Evolutionary conservation across 192 early-diverging fungal genomes (phyloP).

Genomic region (Thamnidium elegans): DNA sequence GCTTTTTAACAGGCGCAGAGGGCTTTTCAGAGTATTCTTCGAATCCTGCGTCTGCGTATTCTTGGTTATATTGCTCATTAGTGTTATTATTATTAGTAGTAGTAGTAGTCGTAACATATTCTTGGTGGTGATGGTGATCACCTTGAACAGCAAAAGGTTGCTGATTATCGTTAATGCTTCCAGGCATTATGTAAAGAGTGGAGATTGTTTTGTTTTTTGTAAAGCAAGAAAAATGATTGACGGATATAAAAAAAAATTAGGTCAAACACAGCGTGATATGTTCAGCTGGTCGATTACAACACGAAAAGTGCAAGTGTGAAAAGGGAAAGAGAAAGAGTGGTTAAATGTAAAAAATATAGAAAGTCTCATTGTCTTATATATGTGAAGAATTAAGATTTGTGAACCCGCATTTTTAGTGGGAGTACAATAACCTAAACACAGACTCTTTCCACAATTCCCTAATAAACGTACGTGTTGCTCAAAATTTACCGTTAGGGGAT

Average conservation of each 20-base stretch:
- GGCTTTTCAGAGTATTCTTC: constrained; percentile 45
- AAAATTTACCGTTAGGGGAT: background rate
- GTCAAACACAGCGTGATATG: constrained; percentile 1
- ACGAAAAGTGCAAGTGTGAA: too few relatives aligned
- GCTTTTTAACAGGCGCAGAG: constrained; percentile 33
- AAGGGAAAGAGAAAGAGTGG: too few relatives aligned
- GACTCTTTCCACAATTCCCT: too few relatives aligned
- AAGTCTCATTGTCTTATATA: too few relatives aligned
- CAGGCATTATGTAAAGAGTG: constrained; percentile 24
- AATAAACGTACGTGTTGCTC: too few relatives aligned
- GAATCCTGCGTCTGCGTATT: constrained; percentile 3
- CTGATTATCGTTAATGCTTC: constrained; percentile 14
- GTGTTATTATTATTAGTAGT: too few relatives aligned
- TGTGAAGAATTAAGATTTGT: too few relatives aligned
- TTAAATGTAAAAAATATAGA: too few relatives aligned
- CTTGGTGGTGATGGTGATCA: constrained; percentile 21
- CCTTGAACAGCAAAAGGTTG: background rate
- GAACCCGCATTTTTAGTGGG: too few relatives aligned
- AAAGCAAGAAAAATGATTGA: too few relatives aligned
- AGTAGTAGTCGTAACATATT: constrained; percentile 4
- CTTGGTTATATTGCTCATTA: background rate
- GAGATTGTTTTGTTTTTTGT: background rate
- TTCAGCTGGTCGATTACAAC: too few relatives aligned
- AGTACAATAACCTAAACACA: too few relatives aligned
- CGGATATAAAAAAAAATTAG: background rate